A percentile compares a stretch with the other conserved stretches of the same genome.
Conservation (phyloP, 345 rosid genomes). For the Pistacia integerrima region DNA sequence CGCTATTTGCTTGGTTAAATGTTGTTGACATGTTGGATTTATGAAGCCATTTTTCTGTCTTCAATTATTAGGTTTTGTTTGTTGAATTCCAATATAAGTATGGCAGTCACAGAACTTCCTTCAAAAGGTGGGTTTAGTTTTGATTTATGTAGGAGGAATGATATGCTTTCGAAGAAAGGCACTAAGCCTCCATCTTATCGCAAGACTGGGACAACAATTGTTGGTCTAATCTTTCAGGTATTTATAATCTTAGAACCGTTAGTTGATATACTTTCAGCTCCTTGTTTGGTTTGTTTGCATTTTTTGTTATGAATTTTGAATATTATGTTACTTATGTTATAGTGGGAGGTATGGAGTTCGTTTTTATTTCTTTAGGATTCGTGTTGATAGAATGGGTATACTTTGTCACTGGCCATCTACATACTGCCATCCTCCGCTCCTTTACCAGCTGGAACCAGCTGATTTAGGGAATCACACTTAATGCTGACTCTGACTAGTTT, state of each 20-base stretch:
- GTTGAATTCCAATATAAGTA: conserved; percentile 40
- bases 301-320: background rate
- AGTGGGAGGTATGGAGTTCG: background rate
- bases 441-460: background rate
- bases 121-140: conserved; percentile 77
- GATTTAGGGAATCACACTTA: background rate
- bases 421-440: background rate
- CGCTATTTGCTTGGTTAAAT: background rate
- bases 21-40: background rate
- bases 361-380: background rate
- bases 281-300: background rate
- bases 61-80: background rate
- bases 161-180: conserved; percentile 64
- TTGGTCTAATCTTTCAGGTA: conserved; percentile 80
- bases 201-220: conserved; percentile 95
- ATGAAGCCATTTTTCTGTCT: background rate
- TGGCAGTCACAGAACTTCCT: conserved; percentile 43
- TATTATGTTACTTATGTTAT: background rate
- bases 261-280: background rate
- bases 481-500: background rate
- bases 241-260: background rate
- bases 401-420: background rate
- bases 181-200: conserved; percentile 59
- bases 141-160: conserved; percentile 81
- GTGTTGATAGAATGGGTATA: background rate